Base-by-base conservation (phyloP, 805 yeast species). In the Torulaspora microellipsoides region DNA sequence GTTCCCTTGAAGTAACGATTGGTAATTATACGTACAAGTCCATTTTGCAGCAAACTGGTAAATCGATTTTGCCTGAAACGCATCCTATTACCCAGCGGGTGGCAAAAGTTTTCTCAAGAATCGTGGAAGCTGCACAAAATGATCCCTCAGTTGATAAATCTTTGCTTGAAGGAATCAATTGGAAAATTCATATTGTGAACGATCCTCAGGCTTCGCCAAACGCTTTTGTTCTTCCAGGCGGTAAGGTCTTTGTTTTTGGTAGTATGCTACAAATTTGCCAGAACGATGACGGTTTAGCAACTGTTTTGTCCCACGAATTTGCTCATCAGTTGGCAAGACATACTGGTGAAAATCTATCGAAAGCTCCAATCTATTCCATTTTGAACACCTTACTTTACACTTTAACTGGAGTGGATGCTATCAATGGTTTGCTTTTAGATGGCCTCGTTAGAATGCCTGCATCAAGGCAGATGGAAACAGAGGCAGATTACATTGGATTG, bases 321-420 rank as follows among this genome's bases (percentile, higher is more conserved):
- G 90, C 96, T 0, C 99, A 93, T 67, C 95, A 89, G 62, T 70
- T 93, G 52, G 96, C 96, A 8, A 81, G 95, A 47, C 99, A 93
- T 61, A 79, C 93, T 6, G 81, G 84, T 37, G 99, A 93, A 59
- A 81, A 83, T 53, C 58, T 91, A 42, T 81, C 95, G 11, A 74
- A 77, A 50, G 79, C 83, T 11, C 98, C 98, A 0, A 54, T 88
- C 29, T 81, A 83, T 56, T 70, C 81, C 12, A 47, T 74, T 0
- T 48, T 83, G 9, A 78, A 81, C 8, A 48, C 81, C 3, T 38
- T 76, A 1, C 53, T 85, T 41, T 81, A 78, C 54, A 60, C 82
- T 1, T 53, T 80, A n/a, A 75, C 90, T 4, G 88, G 95, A 4
- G 66, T 80, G 5, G 66, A 72, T 41, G 54, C 66, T 36, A 57